phyloP scores from a whole-genome alignment of 139 green algal genomes.

The Ettlia oleoabundans region DNA sequence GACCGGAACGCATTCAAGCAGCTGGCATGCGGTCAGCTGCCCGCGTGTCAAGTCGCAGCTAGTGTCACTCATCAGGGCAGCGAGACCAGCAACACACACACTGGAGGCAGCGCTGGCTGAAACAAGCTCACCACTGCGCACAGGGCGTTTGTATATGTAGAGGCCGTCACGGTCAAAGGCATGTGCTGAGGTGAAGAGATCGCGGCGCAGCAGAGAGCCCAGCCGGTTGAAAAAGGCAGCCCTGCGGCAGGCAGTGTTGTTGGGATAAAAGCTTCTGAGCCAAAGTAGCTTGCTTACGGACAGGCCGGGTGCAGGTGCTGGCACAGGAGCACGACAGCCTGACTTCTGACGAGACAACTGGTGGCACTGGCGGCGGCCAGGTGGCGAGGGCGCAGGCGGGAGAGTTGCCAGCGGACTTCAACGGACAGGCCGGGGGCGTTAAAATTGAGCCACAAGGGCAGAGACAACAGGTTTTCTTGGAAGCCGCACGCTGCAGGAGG shows the following conservation, averaged over 20 bases:
- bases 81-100: too few species aligned
- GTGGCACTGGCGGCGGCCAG: background rate
- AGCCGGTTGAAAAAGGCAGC: constrained; percentile 7
- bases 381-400: background rate
- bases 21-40: too few species aligned
- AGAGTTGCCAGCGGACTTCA: too few species aligned
- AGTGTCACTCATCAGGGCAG: too few species aligned
- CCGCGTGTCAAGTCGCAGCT: too few species aligned
- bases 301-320: background rate
- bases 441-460: too few species aligned
- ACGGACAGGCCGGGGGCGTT: too few species aligned
- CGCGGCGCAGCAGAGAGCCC: background rate
- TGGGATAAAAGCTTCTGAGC: background rate
- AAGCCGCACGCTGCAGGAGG: too few species aligned
- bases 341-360: background rate
- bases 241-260: background rate
- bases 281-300: background rate
- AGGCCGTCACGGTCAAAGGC: constrained; percentile 45
- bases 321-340: too few species aligned
- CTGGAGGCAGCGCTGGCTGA: background rate
- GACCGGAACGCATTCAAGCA: too few species aligned
- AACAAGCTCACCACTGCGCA: constrained; percentile 15
- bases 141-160: constrained; percentile 56
- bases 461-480: too few species aligned
- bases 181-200: background rate